Conservation (phyloP, 1,284 basidiomycete species). For the Vanrija pseudolonga region DNA sequence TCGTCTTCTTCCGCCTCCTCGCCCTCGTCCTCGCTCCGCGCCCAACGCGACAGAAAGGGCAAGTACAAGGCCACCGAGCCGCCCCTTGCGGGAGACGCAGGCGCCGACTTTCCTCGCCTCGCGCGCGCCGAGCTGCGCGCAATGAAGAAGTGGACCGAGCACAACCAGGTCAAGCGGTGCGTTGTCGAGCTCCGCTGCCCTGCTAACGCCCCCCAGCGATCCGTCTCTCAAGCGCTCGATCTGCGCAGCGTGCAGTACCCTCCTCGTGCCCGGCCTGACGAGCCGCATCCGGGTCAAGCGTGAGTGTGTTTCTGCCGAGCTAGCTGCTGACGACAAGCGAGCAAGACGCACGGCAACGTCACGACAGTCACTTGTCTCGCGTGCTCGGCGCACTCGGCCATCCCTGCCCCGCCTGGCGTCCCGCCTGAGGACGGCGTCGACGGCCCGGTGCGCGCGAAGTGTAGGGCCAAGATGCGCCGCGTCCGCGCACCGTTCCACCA, state of each 20-base stretch:
- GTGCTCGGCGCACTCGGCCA: constrained; percentile 16
- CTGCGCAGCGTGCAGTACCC: constrained; percentile 34
- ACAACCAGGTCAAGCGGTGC: constrained; percentile 43
- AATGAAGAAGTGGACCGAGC: constrained; percentile 32
- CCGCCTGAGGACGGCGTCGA: constrained; percentile 16
- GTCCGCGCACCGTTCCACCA: constrained; percentile 24
- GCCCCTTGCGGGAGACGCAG: not conserved
- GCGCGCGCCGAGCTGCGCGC: constrained; percentile 29
- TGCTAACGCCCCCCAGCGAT: constrained; percentile 33
- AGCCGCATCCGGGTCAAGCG: constrained; percentile 33
- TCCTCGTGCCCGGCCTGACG: constrained; percentile 42
- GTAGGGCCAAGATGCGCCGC: constrained; percentile 10
- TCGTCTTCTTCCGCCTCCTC: not conserved
- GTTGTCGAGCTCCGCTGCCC: not conserved
- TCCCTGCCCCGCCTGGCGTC: constrained; percentile 19
- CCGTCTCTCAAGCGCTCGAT: constrained; percentile 35
- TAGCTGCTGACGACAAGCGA: constrained; percentile 16
- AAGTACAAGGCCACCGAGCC: constrained; percentile 3
- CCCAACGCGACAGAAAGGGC: not conserved
- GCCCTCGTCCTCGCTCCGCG: not conserved
- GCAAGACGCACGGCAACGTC: constrained; percentile 18
- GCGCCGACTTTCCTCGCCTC: constrained; percentile 16
- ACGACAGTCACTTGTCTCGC: constrained; percentile 29
- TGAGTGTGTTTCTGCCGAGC: constrained; percentile 16
- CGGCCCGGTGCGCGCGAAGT: constrained; percentile 23